These are phyloP conservation scores for Takashimella tepidaria DNA, from an alignment of 1,284 basidiomycete genomes.

Conservation along the genomic window DNA sequence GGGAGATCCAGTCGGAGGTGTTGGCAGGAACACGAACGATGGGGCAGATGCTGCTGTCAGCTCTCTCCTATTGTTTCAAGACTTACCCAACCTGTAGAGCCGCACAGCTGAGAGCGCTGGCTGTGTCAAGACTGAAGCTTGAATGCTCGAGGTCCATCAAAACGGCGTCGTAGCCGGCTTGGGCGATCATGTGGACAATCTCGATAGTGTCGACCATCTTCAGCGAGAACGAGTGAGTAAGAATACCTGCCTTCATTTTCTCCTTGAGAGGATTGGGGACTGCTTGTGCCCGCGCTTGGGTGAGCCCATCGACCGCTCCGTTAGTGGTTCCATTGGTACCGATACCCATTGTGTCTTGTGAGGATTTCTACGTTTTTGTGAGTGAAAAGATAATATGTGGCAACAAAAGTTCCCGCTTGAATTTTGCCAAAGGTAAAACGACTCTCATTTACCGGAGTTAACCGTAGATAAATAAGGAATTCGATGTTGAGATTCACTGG, in stretches of 20 bases:
- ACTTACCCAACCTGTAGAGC: conserved; percentile 16
- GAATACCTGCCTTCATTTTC: conserved; percentile 3
- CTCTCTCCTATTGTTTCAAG: background rate
- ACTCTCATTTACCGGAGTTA: too few relatives aligned
- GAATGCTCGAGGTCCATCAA: conserved; percentile 23
- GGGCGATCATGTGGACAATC: conserved; percentile 17
- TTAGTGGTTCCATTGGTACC: background rate
- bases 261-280: conserved; percentile 14
- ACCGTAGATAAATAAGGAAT: too few relatives aligned
- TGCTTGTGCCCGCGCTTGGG: conserved; percentile 3
- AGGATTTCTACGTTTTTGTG: too few relatives aligned
- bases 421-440: too few relatives aligned
- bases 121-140: conserved; percentile 14
- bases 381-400: too few relatives aligned
- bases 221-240: conserved; percentile 19
- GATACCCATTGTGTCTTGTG: background rate
- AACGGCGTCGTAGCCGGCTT: conserved; percentile 16
- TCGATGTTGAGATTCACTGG: too few relatives aligned
- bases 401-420: too few relatives aligned
- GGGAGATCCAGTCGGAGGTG: conserved; percentile 21
- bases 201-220: conserved; percentile 20
- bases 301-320: background rate
- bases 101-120: conserved; percentile 11
- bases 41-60: conserved; percentile 10
- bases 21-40: conserved; percentile 22